A percentile compares a stretch with the other conserved stretches of the same genome.
Conservation (phyloP, 306 rosid genomes). For the Malus asiatica region DNA sequence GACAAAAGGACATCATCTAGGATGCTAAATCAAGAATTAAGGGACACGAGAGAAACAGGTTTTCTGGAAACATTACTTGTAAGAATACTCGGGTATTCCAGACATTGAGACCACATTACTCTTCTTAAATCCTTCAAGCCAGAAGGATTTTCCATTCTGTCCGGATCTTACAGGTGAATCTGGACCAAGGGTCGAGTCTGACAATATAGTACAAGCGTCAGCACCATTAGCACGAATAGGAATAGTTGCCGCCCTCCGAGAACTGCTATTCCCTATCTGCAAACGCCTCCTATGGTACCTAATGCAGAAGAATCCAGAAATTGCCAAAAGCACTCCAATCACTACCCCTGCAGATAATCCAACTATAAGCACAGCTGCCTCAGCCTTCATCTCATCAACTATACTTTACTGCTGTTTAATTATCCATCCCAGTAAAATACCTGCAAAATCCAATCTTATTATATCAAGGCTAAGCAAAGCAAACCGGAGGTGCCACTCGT, state of each 20-base stretch:
- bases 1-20: not conserved
- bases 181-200: slow-evolving; percentile 88
- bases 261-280: slow-evolving; percentile 97
- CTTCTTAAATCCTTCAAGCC: slow-evolving; percentile 84
- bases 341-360: slow-evolving; percentile 94
- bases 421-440: slow-evolving; percentile 42
- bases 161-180: slow-evolving; percentile 92
- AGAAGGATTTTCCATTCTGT: slow-evolving; percentile 44
- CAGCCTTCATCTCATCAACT: slow-evolving; percentile 61
- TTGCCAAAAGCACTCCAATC: slow-evolving; percentile 81
- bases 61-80: slow-evolving; percentile 54
- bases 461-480: slow-evolving; percentile 9
- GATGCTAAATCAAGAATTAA: slow-evolving; percentile 11
- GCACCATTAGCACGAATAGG: slow-evolving; percentile 88
- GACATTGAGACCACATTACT: slow-evolving; percentile 73
- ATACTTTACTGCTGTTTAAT: slow-evolving; percentile 26
- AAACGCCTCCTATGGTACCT: slow-evolving; percentile 73
- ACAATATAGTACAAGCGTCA: slow-evolving; percentile 64
- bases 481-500: not conserved
- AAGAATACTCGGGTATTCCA: slow-evolving; percentile 88
- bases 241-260: slow-evolving; percentile 72
- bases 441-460: slow-evolving; percentile 32
- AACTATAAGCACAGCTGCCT: slow-evolving; percentile 75
- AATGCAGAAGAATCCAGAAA: slow-evolving; percentile 66
- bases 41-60: not conserved